phyloP scores from a whole-genome alignment of 2,329 filamentous ascomycete genomes.

The Arthrobotrys musiformis region DNA sequence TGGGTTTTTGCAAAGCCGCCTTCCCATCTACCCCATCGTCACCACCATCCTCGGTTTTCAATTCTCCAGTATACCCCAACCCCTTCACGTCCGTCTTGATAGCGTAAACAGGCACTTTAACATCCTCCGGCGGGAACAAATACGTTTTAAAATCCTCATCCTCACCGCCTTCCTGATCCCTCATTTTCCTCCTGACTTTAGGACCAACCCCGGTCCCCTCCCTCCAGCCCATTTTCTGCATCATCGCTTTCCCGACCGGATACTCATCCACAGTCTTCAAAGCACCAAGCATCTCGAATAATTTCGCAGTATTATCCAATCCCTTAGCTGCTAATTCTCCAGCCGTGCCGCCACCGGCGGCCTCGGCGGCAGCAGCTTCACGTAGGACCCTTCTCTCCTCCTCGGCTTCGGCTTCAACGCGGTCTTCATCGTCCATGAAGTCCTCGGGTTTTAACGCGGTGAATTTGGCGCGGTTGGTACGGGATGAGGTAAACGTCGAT shows the following conservation, averaged over 20 bases:
- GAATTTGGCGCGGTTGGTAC: constrained; percentile 75
- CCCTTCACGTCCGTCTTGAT: constrained; percentile 77
- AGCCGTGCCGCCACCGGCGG: constrained; percentile 73
- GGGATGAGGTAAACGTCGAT: constrained; percentile 89
- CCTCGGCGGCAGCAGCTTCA: constrained; percentile 64
- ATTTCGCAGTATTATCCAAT: constrained; percentile 60
- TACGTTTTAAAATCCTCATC: constrained; percentile 68
- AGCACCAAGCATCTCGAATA: constrained; percentile 75
- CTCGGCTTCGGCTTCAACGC: constrained; percentile 78
- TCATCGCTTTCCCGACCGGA: constrained; percentile 84
- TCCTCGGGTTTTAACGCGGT: constrained; percentile 78
- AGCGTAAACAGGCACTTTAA: constrained; percentile 73
- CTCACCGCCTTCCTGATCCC: constrained; percentile 69
- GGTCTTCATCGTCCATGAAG: constrained; percentile 98
- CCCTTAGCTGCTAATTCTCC: constrained; percentile 67
- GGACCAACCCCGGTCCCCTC: constrained; percentile 93
- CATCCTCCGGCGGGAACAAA: constrained; percentile 86
- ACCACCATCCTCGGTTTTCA: constrained; percentile 62
- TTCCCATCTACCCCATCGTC: constrained; percentile 63
- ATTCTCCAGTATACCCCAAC: constrained; percentile 73
- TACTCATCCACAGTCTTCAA: constrained; percentile 71
- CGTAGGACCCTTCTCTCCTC: constrained; percentile 79
- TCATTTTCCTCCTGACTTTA: constrained; percentile 79
- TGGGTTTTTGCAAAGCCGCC: constrained; percentile 57
- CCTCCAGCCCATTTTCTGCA: constrained; percentile 95